Evolutionary conservation across 805 yeast species (phyloP).

Genomic region (Limtongozyma cylindracea): DNA sequence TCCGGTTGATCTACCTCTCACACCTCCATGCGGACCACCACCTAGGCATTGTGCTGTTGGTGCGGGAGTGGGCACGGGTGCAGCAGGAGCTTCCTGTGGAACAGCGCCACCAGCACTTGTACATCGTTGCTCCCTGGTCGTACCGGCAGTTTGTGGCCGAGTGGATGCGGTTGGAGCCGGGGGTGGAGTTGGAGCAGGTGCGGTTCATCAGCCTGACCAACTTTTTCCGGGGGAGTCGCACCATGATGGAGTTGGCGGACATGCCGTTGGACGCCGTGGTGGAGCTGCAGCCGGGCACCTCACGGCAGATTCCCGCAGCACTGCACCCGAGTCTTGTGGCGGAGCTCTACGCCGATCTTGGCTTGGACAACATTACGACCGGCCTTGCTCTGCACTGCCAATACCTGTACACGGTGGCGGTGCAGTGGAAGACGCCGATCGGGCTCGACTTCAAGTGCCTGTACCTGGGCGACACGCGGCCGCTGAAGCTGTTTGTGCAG

Average conservation of each 20-base stretch:
- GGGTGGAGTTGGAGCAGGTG: constrained; percentile 13
- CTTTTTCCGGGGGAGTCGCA: constrained; percentile 9
- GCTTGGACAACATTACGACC: constrained; percentile 20
- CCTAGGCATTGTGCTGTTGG: constrained; percentile 50
- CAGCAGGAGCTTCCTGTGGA: too few species aligned
- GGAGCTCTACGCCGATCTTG: constrained; percentile 14
- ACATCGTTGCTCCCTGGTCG: constrained; percentile 54
- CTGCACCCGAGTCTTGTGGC: constrained; percentile 7
- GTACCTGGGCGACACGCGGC: constrained; percentile 91
- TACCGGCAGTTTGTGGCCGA: constrained; percentile 41
- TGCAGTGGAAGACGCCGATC: constrained; percentile 20
- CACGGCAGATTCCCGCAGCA: constrained; percentile 4
- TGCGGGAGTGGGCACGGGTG: constrained; percentile 38
- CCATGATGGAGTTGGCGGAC: constrained; percentile 11
- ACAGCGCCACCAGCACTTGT: constrained; percentile 12
- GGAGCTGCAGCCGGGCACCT: constrained; percentile 2
- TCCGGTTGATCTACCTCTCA: constrained; percentile 44
- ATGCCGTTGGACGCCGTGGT: constrained; percentile 7
- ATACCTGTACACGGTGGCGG: constrained; percentile 43
- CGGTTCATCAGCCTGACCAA: constrained; percentile 35
- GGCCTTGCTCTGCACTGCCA: constrained; percentile 72
- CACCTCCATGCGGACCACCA: constrained; percentile 98
- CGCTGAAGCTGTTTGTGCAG: constrained; percentile 34
- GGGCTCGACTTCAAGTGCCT: constrained; percentile 33
- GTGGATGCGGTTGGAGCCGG: constrained; percentile 15